Percentiles rank a stretch among this genome's conserved stretches.
phyloP scores from a whole-genome alignment of 345 rosid species.

The Lepidium africanum region DNA sequence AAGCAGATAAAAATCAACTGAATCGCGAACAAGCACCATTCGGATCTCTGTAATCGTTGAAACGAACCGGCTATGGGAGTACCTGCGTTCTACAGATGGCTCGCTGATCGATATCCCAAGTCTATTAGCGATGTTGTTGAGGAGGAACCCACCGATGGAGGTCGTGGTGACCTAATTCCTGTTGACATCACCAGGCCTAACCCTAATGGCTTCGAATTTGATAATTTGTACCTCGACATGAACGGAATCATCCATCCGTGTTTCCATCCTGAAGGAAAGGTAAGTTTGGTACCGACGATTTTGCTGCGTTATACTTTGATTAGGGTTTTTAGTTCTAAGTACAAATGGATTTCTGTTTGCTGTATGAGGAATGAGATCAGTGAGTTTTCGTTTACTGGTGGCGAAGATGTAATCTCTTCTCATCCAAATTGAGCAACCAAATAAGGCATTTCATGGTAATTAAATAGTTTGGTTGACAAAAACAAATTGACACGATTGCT shows the following conservation, averaged over 20 bases:
- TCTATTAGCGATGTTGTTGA: constrained; percentile 76
- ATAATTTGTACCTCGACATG: constrained; percentile 90
- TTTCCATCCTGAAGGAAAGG: constrained; percentile 98
- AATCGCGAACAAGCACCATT: constrained; percentile 1
- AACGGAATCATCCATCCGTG: constrained; percentile 95
- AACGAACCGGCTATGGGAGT: constrained; percentile 62
- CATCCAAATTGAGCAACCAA: too few relatives aligned
- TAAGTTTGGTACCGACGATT: neutral
- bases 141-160: constrained; percentile 48
- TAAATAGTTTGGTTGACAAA: too few relatives aligned
- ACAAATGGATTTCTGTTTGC: neutral
- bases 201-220: constrained; percentile 89
- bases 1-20: neutral
- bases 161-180: constrained; percentile 33
- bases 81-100: constrained; percentile 95
- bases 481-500: too few relatives aligned
- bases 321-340: neutral
- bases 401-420: neutral
- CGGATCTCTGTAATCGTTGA: constrained; percentile 4
- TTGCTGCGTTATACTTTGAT: neutral
- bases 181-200: constrained; percentile 69
- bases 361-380: neutral
- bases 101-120: constrained; percentile 86
- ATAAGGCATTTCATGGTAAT: too few relatives aligned
- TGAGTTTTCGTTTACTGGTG: neutral